A percentile compares a stretch with the other conserved stretches of the same genome.
These are phyloP conservation scores for Nannizziopsis barbatae DNA, from an alignment of 2,329 filamentous ascomycete genomes.

Conservation along the genomic window DNA sequence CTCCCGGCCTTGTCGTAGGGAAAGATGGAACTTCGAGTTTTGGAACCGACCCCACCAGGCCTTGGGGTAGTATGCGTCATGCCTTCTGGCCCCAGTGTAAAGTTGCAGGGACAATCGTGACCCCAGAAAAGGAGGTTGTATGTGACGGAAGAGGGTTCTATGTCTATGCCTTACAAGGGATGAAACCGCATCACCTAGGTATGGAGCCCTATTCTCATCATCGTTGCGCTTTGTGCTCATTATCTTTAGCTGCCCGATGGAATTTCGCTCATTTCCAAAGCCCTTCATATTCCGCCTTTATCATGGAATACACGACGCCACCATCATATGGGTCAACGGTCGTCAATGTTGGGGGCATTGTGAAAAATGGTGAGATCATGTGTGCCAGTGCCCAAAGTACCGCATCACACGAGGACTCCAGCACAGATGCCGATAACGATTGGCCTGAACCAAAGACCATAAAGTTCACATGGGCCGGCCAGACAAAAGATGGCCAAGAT, in stretches of 20 bases:
- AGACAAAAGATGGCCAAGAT: constrained; percentile 61
- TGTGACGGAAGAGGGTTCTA: constrained; percentile 67
- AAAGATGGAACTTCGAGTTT: constrained; percentile 74
- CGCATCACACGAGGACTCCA: constrained; percentile 57
- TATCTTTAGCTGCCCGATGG: constrained; percentile 59
- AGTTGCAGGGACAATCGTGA: constrained; percentile 73
- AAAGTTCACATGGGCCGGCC: constrained; percentile 68
- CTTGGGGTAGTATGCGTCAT: constrained; percentile 89
- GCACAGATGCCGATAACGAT: constrained; percentile 63
- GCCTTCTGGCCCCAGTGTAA: constrained; percentile 85
- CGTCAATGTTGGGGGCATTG: constrained; percentile 73
- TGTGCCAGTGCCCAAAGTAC: constrained; percentile 56
- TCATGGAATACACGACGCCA: constrained; percentile 96
- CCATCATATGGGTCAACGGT: constrained; percentile 78
- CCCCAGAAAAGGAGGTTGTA: constrained; percentile 67
- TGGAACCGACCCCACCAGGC: constrained; percentile 72
- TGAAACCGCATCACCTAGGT: constrained; percentile 97
- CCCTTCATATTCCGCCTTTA: constrained; percentile 68
- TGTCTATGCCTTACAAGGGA: constrained; percentile 80
- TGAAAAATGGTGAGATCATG: constrained; percentile 69
- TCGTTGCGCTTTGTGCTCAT: not conserved
- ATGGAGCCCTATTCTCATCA: constrained; percentile 20
- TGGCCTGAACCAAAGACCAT: constrained; percentile 78
- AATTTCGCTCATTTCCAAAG: constrained; percentile 90
- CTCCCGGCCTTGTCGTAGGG: constrained; percentile 76